Base-by-base conservation (phyloP, 805 yeast species). In the Hagleromyces aurorensis region DNA sequence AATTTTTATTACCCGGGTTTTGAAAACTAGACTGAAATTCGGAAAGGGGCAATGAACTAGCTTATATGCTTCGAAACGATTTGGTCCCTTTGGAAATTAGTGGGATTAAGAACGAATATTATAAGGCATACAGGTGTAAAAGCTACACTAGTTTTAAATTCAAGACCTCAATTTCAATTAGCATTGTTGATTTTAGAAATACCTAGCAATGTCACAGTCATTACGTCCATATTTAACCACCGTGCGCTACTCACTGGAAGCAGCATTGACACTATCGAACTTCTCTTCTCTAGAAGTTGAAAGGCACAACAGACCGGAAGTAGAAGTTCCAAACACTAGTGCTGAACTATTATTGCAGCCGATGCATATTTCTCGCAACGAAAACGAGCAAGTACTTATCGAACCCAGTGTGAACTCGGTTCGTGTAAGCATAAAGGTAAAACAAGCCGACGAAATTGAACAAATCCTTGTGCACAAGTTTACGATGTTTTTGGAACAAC, bases 361-460 rank as follows among this genome's bases (percentile, higher is more conserved):
- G 21, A 78, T 91, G 75, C 72, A 77, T 40, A 78, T 91, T 41
- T 79, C 95, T 1, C 75, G 98, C 60, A 91, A 91, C 53, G 96
- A 89, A 54, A 79, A 84, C 51, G 98, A 91, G 58, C 73, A 75
- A 52, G 93, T 91, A 14, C 62, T 91, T 41, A 91, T 91, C 45
- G 98, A 91, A 57, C 86, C 96, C 8, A 79, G 94, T 40, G 79
- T 91, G 52, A 91, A 91, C 61, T 82, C 95, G 1, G 83, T 87
- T 21, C 72, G 98, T 52, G 79, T 91, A 15, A 80, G 91, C 23
- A 80, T 91, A 46, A 82, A 80, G 55, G 89, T 91, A 58, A 91
- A 91, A 59, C 98, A 91, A 61, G 94, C 95, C 8, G 98, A 91
- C 59, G 98, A 91, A 57, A 87, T 91, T 53, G 98, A 91, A 62